Conservation (phyloP, 441 rosid species). For the Arabidopsis hybrid region DNA sequence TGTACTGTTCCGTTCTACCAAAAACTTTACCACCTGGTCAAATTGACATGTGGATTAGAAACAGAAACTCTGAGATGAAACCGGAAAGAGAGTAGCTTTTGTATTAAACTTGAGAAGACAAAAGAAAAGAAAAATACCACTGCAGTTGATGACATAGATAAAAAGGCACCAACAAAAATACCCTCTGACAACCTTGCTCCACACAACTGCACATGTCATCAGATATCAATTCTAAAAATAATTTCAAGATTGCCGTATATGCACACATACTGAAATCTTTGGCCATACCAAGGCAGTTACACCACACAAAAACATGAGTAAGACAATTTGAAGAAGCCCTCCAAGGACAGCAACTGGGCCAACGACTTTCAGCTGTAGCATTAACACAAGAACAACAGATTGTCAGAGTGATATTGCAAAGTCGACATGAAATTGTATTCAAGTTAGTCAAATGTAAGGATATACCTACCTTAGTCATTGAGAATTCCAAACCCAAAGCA, state of each 20-base stretch:
- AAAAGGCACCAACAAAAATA: conserved; percentile 89
- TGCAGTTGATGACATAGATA: conserved; percentile 98
- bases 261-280: conserved; percentile 21
- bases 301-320: conserved; percentile 83
- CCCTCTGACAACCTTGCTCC: conserved; percentile 98
- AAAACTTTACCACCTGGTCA: conserved; percentile 91
- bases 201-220: conserved; percentile 69
- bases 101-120: background rate
- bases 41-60: conserved; percentile 32
- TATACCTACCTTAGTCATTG: conserved; percentile 81
- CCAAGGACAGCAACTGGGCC: conserved; percentile 97
- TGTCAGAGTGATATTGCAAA: conserved; percentile 23
- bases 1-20: conserved; percentile 75
- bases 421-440: background rate
- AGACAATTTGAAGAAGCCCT: conserved; percentile 88
- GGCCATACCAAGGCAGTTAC: conserved; percentile 73
- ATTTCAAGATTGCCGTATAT: conserved; percentile 1
- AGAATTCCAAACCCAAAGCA: conserved; percentile 97
- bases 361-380: conserved; percentile 88
- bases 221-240: conserved; percentile 26
- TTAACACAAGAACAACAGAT: conserved; percentile 39
- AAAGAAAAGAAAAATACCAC: conserved; percentile 60
- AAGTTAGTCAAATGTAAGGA: conserved; percentile 10
- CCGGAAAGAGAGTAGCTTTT: conserved; percentile 5
- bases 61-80: conserved; percentile 31